Evolutionary conservation across 352 stramenopile genomes (phyloP), one percentile per base, ranked within the genome.

Genomic region (Globisporangium cylindrosporum): DNA sequence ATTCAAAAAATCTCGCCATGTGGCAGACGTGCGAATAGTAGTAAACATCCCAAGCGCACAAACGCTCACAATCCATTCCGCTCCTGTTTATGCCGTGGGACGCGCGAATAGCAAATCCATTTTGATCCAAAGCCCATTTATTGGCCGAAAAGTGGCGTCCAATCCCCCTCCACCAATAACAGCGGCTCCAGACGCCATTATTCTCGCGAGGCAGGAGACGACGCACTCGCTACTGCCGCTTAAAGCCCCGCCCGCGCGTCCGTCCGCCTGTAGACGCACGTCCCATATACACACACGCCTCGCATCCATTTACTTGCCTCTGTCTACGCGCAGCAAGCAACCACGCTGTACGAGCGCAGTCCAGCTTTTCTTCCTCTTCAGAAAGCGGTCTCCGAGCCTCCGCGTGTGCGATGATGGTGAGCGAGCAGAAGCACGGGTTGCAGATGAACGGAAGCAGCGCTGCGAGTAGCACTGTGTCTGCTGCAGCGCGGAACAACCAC

Each of bases 151-250:
- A 53, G 25, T 51, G 32, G 6, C 54, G 32, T 76, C 32, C 22
- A 59, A 55, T 62, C 73, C 68, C 43, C 68, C 41, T 70, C 76
- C 76, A 82, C 71, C 76, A 76, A 82, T 79, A 78, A 69, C 58
- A 62, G 24, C 32, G 43, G 43, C 43, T 6, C 18, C 43, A 51
- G 43, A 49, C 41, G 4, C 49, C 54, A 41, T 38, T 10, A 41
- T 60, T 60, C 55, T 60, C 55, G 27, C 55, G 51, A 46, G 66
- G 54, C 63, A 65, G 46, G 27, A 66, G 62, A 43, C 63, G 66
- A 53, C 54, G 57, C 68, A 46, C 63, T 22, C 66, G 55, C 63
- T 22, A 10, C 63, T 22, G 36, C 55, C 55, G 27, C 55, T 27
- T 60, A 20, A 60, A 41, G 55, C 55, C 29, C 54, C 27, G 27